Conservation (phyloP, 306 rosid genomes). For the apple (Malus domestica) region DNA sequence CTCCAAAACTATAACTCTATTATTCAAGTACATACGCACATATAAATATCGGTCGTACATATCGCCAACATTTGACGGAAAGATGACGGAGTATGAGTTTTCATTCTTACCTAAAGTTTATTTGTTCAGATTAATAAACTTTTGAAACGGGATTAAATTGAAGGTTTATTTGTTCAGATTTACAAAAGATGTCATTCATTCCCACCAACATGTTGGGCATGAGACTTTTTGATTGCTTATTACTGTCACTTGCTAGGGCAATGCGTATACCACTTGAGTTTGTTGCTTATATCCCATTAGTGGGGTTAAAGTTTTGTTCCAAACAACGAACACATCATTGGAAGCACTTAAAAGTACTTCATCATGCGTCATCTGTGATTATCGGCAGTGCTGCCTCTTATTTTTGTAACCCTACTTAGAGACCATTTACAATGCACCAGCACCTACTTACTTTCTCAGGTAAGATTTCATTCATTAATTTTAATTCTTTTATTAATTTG, state of each 20-base stretch:
- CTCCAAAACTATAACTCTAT: neutral
- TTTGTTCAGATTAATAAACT: conserved; percentile 5
- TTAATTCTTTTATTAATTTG: neutral
- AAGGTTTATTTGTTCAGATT: neutral
- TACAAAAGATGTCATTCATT: conserved; percentile 26
- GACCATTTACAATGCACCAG: neutral
- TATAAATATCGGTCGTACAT: neutral
- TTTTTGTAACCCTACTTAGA: neutral
- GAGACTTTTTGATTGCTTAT: conserved; percentile 15
- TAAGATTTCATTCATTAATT: neutral
- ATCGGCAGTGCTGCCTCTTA: neutral
- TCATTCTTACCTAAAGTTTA: neutral
- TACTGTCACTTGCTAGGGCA: conserved; percentile 13
- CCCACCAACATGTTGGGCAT: conserved; percentile 28
- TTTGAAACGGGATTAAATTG: neutral
- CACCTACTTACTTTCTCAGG: neutral
- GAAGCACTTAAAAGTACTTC: neutral
- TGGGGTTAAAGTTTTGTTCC: conserved; percentile 1
- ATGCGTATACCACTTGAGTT: conserved; percentile 17
- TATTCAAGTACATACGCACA: neutral
- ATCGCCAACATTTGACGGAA: neutral
- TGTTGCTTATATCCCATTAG: conserved; percentile 6
- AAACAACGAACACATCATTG: neutral
- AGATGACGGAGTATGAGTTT: neutral
- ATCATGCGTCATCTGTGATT: neutral